A percentile compares a stretch with the other conserved stretches of the same genome.
These are phyloP conservation scores for Phytopythium chamaehyphon DNA, from an alignment of 352 stramenopile genomes.

Conservation along the genomic window DNA sequence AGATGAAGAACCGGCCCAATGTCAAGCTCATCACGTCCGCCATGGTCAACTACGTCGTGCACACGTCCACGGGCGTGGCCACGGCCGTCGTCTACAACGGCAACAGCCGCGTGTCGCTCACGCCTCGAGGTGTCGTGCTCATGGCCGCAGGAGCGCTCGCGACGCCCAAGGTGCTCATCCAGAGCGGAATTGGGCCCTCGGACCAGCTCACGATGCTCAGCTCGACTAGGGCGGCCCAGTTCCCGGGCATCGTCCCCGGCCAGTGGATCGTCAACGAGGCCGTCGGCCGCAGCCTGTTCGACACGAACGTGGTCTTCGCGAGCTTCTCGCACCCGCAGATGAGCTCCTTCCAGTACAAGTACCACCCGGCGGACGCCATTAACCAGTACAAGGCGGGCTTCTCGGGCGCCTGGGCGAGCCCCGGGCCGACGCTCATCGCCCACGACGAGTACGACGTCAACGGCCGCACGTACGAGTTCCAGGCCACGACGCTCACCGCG, in stretches of 20 bases:
- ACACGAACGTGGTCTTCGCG: slow-evolving; percentile 43
- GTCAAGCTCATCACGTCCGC: slow-evolving; percentile 45
- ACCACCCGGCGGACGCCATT: slow-evolving; percentile 26
- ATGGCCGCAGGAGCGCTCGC: slow-evolving; percentile 60
- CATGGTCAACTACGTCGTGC: slow-evolving; percentile 47
- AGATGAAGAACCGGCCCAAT: slow-evolving; percentile 44
- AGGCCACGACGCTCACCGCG: slow-evolving; percentile 41
- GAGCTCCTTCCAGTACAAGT: slow-evolving; percentile 36
- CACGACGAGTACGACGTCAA: slow-evolving; percentile 59
- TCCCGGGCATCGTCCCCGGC: slow-evolving; percentile 35
- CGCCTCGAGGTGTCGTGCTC: slow-evolving; percentile 53
- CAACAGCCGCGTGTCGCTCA: slow-evolving; percentile 29
- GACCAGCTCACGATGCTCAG: slow-evolving; percentile 51
- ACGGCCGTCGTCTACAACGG: slow-evolving; percentile 47
- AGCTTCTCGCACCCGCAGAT: slow-evolving; percentile 55
- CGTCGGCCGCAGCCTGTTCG: slow-evolving; percentile 57
- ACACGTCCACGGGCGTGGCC: slow-evolving; percentile 28
- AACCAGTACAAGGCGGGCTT: slow-evolving; percentile 50
- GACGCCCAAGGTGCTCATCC: slow-evolving; percentile 81
- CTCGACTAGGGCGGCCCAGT: slow-evolving; percentile 13
- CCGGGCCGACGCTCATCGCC: slow-evolving; percentile 47
- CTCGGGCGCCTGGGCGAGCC: slow-evolving; percentile 32
- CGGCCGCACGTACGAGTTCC: slow-evolving; percentile 54
- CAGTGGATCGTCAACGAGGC: slow-evolving; percentile 48
- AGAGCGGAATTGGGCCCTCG: slow-evolving; percentile 66